phyloP scores from a whole-genome alignment of 2,329 filamentous ascomycete species.

The Fusarium sp. region DNA sequence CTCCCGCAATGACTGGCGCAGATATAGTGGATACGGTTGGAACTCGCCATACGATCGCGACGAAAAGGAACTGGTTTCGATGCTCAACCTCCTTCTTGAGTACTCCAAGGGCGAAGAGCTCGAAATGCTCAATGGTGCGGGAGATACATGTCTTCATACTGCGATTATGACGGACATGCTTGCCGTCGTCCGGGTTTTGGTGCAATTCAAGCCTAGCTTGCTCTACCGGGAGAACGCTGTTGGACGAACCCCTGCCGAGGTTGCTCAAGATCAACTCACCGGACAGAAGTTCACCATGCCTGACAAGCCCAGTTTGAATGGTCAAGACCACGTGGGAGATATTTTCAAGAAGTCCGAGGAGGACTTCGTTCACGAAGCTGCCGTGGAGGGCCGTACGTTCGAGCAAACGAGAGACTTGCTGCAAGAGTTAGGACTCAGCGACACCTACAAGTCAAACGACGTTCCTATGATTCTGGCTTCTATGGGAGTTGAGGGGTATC shows the following conservation, averaged over 20 bases:
- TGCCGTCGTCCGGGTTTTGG: conserved; percentile 57
- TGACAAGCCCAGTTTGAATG: conserved; percentile 7
- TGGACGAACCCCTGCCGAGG: conserved; percentile 78
- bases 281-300: conserved; percentile 52
- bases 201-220: conserved; percentile 69
- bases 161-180: conserved; percentile 58
- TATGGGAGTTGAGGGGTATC: conserved; percentile 45
- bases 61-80: conserved; percentile 52
- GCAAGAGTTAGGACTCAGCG: conserved; percentile 46
- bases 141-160: conserved; percentile 74
- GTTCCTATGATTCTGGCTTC: conserved; percentile 45
- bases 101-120: conserved; percentile 69
- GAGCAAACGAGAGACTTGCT: conserved; percentile 41
- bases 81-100: conserved; percentile 64
- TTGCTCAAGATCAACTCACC: conserved; percentile 69
- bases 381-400: conserved; percentile 22
- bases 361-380: conserved; percentile 26
- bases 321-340: conserved; percentile 3
- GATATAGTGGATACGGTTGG: conserved; percentile 15
- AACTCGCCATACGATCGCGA: conserved; percentile 41
- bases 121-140: conserved; percentile 71
- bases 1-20: not conserved
- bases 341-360: conserved; percentile 15
- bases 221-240: conserved; percentile 80
- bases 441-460: conserved; percentile 46